Conservation (phyloP, 2,329 filamentous ascomycete species). For the Elsinoe arachidis region DNA sequence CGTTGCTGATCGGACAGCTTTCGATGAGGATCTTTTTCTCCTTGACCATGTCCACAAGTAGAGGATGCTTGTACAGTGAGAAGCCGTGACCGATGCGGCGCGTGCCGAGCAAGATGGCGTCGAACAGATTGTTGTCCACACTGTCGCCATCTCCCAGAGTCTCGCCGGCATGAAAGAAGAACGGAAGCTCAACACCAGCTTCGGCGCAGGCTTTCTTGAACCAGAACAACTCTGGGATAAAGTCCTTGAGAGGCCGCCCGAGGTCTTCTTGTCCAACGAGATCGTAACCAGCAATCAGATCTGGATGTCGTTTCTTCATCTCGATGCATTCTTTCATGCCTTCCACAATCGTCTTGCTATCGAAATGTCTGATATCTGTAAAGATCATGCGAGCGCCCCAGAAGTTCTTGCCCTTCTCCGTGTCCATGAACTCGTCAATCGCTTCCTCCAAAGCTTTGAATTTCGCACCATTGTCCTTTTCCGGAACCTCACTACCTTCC, state of each 20-base stretch:
- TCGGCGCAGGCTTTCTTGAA: conserved; percentile 78
- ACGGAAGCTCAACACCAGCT: conserved; percentile 73
- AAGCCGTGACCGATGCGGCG: conserved; percentile 84
- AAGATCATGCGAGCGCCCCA: conserved; percentile 82
- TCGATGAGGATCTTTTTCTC: conserved; percentile 83
- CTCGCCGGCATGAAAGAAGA: conserved; percentile 94
- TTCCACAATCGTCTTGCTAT: conserved; percentile 60
- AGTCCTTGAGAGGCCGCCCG: conserved; percentile 64
- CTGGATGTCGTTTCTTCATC: conserved; percentile 68
- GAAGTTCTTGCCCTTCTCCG: conserved; percentile 63
- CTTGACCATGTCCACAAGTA: conserved; percentile 80
- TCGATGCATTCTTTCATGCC: conserved; percentile 79
- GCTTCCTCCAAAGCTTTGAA: conserved; percentile 70
- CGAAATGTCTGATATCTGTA: conserved; percentile 60
- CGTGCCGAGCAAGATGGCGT: conserved; percentile 78
- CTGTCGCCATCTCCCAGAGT: conserved; percentile 68
- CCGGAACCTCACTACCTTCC: conserved; percentile 55
- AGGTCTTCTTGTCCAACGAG: conserved; percentile 80
- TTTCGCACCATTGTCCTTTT: conserved; percentile 60
- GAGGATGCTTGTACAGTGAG: conserved; percentile 81
- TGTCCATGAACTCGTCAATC: conserved; percentile 62
- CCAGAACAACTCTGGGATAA: conserved; percentile 84
- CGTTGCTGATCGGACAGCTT: conserved; percentile 84
- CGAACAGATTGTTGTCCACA: conserved; percentile 78
- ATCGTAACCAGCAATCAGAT: conserved; percentile 79